Evolutionary conservation across 2,329 filamentous ascomycete species (phyloP), one percentile per base, ranked within the genome.

Genomic region (Beauveria varroae): DNA sequence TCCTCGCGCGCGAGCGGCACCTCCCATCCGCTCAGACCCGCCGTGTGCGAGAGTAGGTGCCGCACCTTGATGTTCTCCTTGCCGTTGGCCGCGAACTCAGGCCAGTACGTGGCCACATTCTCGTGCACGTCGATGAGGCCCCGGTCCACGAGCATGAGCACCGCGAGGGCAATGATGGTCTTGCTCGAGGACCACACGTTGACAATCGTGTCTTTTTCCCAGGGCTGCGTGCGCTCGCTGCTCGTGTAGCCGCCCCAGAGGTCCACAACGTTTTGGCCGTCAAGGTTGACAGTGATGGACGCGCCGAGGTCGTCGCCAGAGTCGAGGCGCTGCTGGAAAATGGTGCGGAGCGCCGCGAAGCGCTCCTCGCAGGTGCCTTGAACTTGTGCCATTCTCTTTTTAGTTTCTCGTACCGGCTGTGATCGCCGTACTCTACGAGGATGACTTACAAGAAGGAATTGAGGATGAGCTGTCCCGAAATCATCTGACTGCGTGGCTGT

Each of bases 81-180:
- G 43, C 75, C 76, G 22, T 76, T 74, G 14, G 64, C 69, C 0
- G 68, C 75, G 60, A 79, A 79, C 50, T 79, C 78, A 1, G 78
- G 78, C 78, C 78, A 80, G 68, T 79, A 75, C 44, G 71, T 68
- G 1, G 73, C 64, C 1, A 80, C 74, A 2, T 72, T 72, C 14
- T 70, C 75, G 50, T 74, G 63, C 1, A 71, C 65, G 58, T 73
- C 67, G 1, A 80, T 60, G 0, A 73, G 63, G 3, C 75, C 75
- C 4, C 75, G 73, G 51, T 77, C 72, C 37, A 76, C 69, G 7
- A 78, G 73, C 24, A 78, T 65, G 28, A 65, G 62, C 2, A 63
- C 14, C n/a, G 64, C 64, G 18, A 62, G 43, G 46, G 60, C 60
- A 10, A 60, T 40, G 20, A 66, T 63, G 22, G 63, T 70, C 64